phyloP scores from a whole-genome alignment of 2,329 filamentous ascomycete species.

The Fusarium pseudograminearum region DNA sequence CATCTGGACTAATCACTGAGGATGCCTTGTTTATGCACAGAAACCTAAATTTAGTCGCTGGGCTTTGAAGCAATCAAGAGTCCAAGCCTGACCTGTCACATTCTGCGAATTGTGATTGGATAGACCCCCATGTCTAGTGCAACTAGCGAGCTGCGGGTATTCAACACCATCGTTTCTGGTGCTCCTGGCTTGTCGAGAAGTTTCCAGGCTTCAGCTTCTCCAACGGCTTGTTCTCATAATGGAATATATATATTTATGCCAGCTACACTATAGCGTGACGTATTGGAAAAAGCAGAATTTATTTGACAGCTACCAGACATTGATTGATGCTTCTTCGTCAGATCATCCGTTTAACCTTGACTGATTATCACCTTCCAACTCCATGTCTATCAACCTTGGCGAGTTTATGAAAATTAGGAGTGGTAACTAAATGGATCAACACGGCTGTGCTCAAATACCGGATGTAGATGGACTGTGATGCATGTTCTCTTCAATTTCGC shows the following conservation, averaged over 20 bases:
- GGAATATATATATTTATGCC: background rate
- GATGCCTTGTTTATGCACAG: slow-evolving; percentile 2
- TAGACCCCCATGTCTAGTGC: background rate
- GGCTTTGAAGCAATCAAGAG: slow-evolving; percentile 5
- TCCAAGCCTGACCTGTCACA: background rate
- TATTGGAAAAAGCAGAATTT: background rate
- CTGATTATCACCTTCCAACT: background rate
- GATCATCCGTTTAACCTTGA: slow-evolving; percentile 10
- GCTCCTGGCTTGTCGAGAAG: background rate
- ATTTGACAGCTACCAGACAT: background rate
- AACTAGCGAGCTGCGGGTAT: background rate
- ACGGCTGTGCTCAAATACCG: background rate
- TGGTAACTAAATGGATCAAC: background rate
- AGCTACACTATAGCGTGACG: background rate
- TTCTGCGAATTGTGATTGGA: slow-evolving; percentile 15
- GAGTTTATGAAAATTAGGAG: background rate
- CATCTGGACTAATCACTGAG: background rate
- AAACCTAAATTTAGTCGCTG: slow-evolving; percentile 10
- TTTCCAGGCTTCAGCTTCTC: background rate
- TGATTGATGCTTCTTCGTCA: background rate
- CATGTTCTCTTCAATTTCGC: background rate
- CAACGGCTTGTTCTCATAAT: background rate
- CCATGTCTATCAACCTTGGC: background rate
- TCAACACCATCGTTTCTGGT: slow-evolving; percentile 13
- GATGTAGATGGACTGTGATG: background rate